A percentile compares a stretch with the other conserved stretches of the same genome.
phyloP scores from a whole-genome alignment of 495 filamentous ascomycete species.

The Aspergillus cristatus region DNA sequence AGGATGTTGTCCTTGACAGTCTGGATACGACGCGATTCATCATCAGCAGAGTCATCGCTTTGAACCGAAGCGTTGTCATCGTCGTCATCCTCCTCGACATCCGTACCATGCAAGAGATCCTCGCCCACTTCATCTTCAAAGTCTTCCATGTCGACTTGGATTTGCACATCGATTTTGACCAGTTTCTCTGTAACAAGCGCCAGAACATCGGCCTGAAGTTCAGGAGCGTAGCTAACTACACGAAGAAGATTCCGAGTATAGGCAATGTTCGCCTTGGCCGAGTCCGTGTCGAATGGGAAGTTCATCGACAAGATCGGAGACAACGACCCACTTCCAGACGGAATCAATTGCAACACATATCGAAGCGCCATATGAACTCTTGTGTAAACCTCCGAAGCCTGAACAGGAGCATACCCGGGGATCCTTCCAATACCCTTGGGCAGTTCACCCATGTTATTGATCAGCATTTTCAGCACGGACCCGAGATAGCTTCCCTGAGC shows the following conservation, averaged over 20 bases:
- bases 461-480: constrained; percentile 66
- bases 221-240: constrained; percentile 64
- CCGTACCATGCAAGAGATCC: constrained; percentile 27
- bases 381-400: constrained; percentile 48
- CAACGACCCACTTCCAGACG: constrained; percentile 63
- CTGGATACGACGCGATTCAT: constrained; percentile 41
- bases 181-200: constrained; percentile 72
- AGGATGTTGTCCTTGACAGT: constrained; percentile 69
- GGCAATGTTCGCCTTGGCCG: constrained; percentile 58
- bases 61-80: constrained; percentile 47
- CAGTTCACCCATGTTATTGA: constrained; percentile 57
- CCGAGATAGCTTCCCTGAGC: constrained; percentile 61
- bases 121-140: constrained; percentile 64
- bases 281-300: constrained; percentile 68
- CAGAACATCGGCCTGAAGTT: constrained; percentile 75
- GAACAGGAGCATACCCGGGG: constrained; percentile 50
- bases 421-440: constrained; percentile 45
- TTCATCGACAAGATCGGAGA: constrained; percentile 52
- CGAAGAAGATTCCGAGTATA: constrained; percentile 74
- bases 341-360: constrained; percentile 67
- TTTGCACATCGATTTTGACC: constrained; percentile 88
- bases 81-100: constrained; percentile 43
- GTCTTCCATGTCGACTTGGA: constrained; percentile 87
- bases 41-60: constrained; percentile 38
- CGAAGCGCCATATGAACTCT: constrained; percentile 67